Percentiles rank a stretch among this genome's conserved stretches.
These are phyloP conservation scores for Austroboletus niveus DNA, from an alignment of 1,284 basidiomycete genomes.

Conservation along the genomic window DNA sequence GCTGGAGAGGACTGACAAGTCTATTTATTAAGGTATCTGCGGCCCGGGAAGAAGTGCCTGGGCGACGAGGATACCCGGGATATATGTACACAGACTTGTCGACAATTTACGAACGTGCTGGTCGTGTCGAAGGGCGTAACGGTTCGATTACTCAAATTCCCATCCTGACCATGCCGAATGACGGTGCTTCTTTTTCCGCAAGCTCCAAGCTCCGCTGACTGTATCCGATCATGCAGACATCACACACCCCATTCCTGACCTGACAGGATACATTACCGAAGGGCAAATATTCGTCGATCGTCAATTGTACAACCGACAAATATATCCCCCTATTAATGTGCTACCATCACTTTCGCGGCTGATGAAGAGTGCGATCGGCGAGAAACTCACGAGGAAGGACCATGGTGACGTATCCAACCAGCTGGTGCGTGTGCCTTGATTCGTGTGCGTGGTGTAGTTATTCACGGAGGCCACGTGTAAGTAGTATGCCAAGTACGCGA, in stretches of 20 bases:
- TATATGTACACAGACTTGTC: constrained; percentile 99
- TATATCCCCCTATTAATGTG: constrained; percentile 99
- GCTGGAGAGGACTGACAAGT: constrained; percentile 14
- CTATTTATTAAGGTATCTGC: constrained; percentile 75
- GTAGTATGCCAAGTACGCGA: constrained; percentile 95
- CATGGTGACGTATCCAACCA: constrained; percentile 99
- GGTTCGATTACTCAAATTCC: constrained; percentile 99
- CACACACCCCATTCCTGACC: constrained; percentile 99
- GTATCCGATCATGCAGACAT: constrained; percentile 68
- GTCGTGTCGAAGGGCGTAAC: constrained; percentile 96
- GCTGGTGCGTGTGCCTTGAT: constrained; percentile 54
- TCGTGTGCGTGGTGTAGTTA: constrained; percentile 16
- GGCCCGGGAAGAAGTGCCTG: constrained; percentile 98
- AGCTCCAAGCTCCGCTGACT: constrained; percentile 24
- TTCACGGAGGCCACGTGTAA: constrained; percentile 34
- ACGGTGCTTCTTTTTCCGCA: constrained; percentile 56
- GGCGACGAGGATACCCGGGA: constrained; percentile 98
- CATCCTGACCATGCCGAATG: constrained; percentile 99
- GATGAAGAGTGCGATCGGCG: constrained; percentile 99
- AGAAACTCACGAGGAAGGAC: constrained; percentile 95
- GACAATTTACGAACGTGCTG: constrained; percentile 99
- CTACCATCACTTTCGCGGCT: constrained; percentile 96
- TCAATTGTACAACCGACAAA: constrained; percentile 90
- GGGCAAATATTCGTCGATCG: constrained; percentile 99
- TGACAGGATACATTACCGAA: constrained; percentile 99